A percentile compares a stretch with the other conserved stretches of the same genome.
Conservation (phyloP, 495 filamentous ascomycete genomes). For the Talaromyces proteolyticus region DNA sequence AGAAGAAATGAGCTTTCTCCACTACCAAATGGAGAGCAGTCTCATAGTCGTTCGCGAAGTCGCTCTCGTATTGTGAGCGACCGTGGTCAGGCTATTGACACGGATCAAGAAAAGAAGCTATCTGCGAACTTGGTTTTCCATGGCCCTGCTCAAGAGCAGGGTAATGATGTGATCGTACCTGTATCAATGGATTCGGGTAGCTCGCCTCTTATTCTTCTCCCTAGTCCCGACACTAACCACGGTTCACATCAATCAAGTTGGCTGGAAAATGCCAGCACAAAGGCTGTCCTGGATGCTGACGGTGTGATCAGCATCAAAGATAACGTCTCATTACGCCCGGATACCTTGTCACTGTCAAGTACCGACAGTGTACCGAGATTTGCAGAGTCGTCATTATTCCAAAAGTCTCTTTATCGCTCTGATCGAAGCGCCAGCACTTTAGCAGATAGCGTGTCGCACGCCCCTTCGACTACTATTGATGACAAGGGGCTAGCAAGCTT, state of each 20-base stretch:
- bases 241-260: conserved; percentile 14
- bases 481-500: background rate
- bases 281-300: conserved; percentile 24
- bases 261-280: conserved; percentile 25
- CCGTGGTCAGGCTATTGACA: conserved; percentile 2
- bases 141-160: background rate
- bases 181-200: background rate
- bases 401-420: background rate
- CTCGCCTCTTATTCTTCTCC: conserved; percentile 4
- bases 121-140: background rate
- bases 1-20: background rate
- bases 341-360: background rate
- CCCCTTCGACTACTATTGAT: background rate
- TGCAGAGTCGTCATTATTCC: background rate
- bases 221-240: conserved; percentile 12
- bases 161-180: background rate
- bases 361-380: background rate
- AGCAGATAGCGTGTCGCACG: background rate
- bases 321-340: background rate
- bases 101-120: background rate
- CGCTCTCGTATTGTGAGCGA: conserved; percentile 7
- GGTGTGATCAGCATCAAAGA: conserved; percentile 18
- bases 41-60: conserved; percentile 1
- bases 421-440: background rate
- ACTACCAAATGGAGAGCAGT: background rate